A percentile compares a stretch with the other conserved stretches of the same genome.
Conservation (phyloP, 352 stramenopile genomes). For the Phytopythium aichiense region DNA sequence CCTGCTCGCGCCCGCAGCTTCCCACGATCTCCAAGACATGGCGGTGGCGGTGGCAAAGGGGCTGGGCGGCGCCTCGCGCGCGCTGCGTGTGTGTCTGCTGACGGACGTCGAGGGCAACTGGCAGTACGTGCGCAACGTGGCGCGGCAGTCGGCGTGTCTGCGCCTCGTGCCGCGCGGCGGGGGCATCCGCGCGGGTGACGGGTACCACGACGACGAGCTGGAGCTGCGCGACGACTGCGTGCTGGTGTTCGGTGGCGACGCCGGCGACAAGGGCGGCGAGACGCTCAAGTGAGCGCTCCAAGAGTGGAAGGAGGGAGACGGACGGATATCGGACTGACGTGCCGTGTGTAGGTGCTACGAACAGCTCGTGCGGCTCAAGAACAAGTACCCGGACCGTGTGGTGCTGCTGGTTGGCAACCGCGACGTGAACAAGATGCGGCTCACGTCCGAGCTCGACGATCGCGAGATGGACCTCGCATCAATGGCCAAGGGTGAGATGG, state of each 20-base stretch:
- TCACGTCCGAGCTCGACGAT: slow-evolving; percentile 78
- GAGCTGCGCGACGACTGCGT: slow-evolving; percentile 64
- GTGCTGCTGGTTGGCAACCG: slow-evolving; percentile 92
- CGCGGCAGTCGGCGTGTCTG: slow-evolving; percentile 57
- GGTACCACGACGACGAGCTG: slow-evolving; percentile 32
- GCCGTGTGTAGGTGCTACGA: slow-evolving; percentile 51
- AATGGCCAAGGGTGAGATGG: slow-evolving; percentile 60
- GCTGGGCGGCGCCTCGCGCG: neutral
- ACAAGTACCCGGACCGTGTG: slow-evolving; percentile 82
- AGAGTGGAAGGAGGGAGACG: neutral
- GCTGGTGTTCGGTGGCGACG: slow-evolving; percentile 90
- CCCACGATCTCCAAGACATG: neutral
- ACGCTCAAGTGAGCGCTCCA: slow-evolving; percentile 58
- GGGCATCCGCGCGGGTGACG: neutral
- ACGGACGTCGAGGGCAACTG: slow-evolving; percentile 84
- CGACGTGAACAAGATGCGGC: slow-evolving; percentile 92
- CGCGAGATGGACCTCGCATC: slow-evolving; percentile 56
- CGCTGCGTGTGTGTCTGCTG: slow-evolving; percentile 55
- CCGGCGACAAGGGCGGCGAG: slow-evolving; percentile 87
- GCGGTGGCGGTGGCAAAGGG: neutral
- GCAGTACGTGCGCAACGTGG: slow-evolving; percentile 67
- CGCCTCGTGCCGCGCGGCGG: slow-evolving; percentile 18
- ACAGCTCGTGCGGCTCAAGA: slow-evolving; percentile 85
- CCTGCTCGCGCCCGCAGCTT: neutral
- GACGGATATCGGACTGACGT: neutral